Evolutionary conservation across 257 asterid species (phyloP).

Genomic region (Solanum tarijense): DNA sequence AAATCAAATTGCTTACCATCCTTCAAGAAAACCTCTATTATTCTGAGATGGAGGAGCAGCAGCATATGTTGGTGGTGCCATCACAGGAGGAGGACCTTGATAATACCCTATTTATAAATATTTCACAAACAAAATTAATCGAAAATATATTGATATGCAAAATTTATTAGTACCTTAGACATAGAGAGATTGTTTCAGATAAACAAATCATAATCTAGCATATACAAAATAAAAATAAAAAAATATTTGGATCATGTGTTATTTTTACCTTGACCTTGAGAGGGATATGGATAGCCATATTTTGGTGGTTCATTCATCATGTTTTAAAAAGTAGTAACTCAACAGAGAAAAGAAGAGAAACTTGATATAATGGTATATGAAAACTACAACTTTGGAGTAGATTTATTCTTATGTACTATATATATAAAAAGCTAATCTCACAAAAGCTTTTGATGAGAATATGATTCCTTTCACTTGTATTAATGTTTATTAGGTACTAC

Average conservation of each 20-base stretch:
- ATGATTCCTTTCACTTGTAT: background rate
- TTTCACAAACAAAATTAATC: background rate
- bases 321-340: background rate
- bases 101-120: background rate
- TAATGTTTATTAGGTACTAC: background rate
- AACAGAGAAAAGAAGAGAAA: background rate
- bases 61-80: conserved; percentile 1
- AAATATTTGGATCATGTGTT: background rate
- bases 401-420: background rate
- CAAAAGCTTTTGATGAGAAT: background rate
- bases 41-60: background rate
- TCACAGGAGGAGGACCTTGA: conserved; percentile 2
- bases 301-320: conserved; percentile 1
- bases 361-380: background rate
- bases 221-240: background rate
- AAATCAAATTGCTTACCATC: background rate
- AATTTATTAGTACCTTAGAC: background rate
- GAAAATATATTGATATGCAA: background rate
- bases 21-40: background rate
- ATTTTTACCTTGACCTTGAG: background rate
- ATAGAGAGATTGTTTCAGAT: background rate
- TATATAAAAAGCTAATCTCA: background rate
- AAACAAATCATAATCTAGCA: background rate
- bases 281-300: background rate
- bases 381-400: background rate